phyloP scores from a whole-genome alignment of 2,329 filamentous ascomycete species.

The Cryphonectria naterciae region DNA sequence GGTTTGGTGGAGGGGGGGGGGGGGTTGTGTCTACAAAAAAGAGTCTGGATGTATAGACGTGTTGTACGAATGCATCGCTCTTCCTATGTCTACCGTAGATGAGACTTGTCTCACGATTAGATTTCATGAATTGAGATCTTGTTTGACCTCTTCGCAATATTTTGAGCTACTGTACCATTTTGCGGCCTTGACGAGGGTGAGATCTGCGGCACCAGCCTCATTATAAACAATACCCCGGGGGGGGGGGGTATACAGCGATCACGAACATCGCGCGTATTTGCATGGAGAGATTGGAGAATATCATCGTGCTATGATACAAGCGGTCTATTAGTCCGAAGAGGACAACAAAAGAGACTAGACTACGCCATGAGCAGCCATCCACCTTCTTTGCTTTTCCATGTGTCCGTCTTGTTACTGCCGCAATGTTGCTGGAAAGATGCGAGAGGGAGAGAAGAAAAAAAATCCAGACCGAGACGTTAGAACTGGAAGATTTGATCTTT shows the following conservation, averaged over 20 bases:
- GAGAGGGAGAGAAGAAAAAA: neutral
- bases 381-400: constrained; percentile 16
- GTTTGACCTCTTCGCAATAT: neutral
- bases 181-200: neutral
- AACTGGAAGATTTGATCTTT: neutral
- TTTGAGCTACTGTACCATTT: neutral
- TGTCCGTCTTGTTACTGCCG: constrained; percentile 14
- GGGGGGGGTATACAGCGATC: neutral
- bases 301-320: constrained; percentile 4
- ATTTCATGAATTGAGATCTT: neutral
- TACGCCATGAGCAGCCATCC: constrained; percentile 20
- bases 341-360: constrained; percentile 19
- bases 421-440: neutral
- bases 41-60: neutral
- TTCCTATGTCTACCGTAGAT: neutral
- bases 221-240: neutral
- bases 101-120: neutral
- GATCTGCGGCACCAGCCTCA: neutral
- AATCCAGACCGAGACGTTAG: neutral
- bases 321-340: constrained; percentile 6
- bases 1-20: neutral
- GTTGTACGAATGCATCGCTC: constrained; percentile 3
- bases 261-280: neutral
- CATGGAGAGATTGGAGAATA: neutral
- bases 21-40: neutral